Evolutionary conservation across 768 basidiomycete species (phyloP).

Genomic region (Tylopilus sp.): DNA sequence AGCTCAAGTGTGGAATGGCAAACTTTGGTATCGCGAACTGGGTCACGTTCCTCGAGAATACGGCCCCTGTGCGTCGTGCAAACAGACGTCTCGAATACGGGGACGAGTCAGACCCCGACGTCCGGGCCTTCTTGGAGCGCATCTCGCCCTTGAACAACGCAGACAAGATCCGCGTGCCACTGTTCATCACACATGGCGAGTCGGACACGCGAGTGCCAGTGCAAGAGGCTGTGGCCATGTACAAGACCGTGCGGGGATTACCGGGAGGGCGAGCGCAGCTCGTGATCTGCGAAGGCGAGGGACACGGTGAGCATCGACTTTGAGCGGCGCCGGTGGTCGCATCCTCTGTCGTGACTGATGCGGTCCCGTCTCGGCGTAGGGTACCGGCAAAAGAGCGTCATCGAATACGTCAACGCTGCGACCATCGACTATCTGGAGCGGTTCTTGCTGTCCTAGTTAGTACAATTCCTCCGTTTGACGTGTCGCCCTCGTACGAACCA

Average conservation of each 20-base stretch:
- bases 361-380: conserved; percentile 21
- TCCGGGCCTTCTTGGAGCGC: conserved; percentile 36
- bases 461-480: not conserved
- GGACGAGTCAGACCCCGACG: conserved; percentile 36
- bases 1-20: conserved; percentile 39
- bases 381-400: conserved; percentile 42
- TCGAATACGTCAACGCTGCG: conserved; percentile 41
- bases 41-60: conserved; percentile 41
- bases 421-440: conserved; percentile 38
- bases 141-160: conserved; percentile 40
- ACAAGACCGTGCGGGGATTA: conserved; percentile 26
- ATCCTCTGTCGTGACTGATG: conserved; percentile 1
- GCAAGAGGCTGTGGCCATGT: conserved; percentile 39
- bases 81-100: conserved; percentile 39
- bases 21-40: conserved; percentile 41
- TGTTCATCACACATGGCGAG: conserved; percentile 42
- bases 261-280: conserved; percentile 32
- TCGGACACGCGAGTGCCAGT: conserved; percentile 39
- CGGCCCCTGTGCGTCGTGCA: conserved; percentile 35
- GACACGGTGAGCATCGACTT: conserved; percentile 38
- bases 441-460: conserved; percentile 25
- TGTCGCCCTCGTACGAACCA: not conserved
- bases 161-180: conserved; percentile 34
- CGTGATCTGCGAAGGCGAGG: conserved; percentile 40
- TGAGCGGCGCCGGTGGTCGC: not conserved